Conservation (phyloP, 2,329 filamentous ascomycete species). For the Neodidymelliopsis sp. region DNA sequence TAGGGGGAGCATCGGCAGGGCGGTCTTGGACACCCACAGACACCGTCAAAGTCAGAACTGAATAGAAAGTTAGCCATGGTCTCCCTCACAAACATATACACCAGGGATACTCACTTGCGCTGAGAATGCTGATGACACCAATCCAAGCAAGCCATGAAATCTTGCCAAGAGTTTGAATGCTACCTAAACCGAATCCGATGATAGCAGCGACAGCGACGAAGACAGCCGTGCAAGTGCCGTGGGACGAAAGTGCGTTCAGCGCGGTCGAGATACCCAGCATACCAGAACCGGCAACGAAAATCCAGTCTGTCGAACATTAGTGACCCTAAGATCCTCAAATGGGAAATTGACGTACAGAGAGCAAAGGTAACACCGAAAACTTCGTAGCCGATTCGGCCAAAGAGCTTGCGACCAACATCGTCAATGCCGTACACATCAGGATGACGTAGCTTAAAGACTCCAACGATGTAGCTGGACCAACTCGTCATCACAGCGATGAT, state of each 20-base stretch:
- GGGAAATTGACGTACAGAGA: slow-evolving; percentile 39
- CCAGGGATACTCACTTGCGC: slow-evolving; percentile 21
- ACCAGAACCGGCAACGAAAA: slow-evolving; percentile 74
- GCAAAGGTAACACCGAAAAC: slow-evolving; percentile 50
- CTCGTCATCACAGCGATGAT: slow-evolving; percentile 54
- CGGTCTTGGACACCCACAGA: slow-evolving; percentile 37
- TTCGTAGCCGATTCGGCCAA: slow-evolving; percentile 61
- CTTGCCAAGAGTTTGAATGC: slow-evolving; percentile 53
- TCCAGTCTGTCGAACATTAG: slow-evolving; percentile 24
- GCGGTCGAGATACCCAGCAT: slow-evolving; percentile 60
- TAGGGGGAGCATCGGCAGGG: slow-evolving; percentile 32
- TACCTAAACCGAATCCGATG: slow-evolving; percentile 56
- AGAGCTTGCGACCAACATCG: slow-evolving; percentile 62
- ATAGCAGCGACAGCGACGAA: slow-evolving; percentile 67
- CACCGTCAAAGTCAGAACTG: slow-evolving; percentile 35
- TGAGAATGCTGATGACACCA: slow-evolving; percentile 32
- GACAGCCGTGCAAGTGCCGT: slow-evolving; percentile 69
- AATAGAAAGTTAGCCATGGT: background rate
- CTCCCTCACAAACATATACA: background rate
- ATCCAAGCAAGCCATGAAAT: slow-evolving; percentile 38
- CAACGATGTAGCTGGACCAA: slow-evolving; percentile 60
- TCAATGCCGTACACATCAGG: slow-evolving; percentile 65
- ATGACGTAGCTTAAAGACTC: slow-evolving; percentile 62
- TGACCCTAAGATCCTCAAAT: slow-evolving; percentile 15
- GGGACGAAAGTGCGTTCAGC: slow-evolving; percentile 61